Evolutionary conservation across 768 basidiomycete genomes (phyloP).

Genomic region (Leccinum truebloodii): DNA sequence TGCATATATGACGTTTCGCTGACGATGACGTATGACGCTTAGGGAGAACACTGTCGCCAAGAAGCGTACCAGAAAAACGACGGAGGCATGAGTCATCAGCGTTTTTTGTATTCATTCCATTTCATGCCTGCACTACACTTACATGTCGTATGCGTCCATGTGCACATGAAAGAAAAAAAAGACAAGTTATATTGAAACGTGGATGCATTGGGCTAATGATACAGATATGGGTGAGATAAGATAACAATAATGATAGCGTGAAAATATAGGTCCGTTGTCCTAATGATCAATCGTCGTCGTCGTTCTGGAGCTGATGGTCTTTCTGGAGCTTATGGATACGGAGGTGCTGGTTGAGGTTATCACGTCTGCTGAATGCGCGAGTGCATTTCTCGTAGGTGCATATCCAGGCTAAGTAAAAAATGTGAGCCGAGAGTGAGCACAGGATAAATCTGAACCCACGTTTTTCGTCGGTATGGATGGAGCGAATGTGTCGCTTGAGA

Average conservation of each 20-base stretch:
- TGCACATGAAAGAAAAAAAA: not conserved
- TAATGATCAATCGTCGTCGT: constrained; percentile 8
- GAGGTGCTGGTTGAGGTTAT: constrained; percentile 77
- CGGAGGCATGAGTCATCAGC: constrained; percentile 42
- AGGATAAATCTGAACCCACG: constrained; percentile 50
- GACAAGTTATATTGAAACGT: not conserved
- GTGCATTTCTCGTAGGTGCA: constrained; percentile 64
- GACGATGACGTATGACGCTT: not conserved
- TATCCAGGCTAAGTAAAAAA: constrained; percentile 25
- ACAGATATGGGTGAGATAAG: not conserved
- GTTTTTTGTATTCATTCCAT: not conserved
- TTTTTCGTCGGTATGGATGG: constrained; percentile 83
- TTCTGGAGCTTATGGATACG: constrained; percentile 50
- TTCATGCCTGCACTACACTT: not conserved
- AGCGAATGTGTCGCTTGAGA: constrained; percentile 76
- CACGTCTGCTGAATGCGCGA: constrained; percentile 70
- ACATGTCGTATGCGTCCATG: constrained; percentile 11
- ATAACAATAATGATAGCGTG: constrained; percentile 22
- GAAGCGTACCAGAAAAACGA: constrained; percentile 68
- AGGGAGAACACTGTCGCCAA: constrained; percentile 92
- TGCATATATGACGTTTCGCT: not conserved
- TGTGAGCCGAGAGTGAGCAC: not conserved
- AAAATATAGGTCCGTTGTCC: constrained; percentile 1
- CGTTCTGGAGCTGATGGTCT: constrained; percentile 38
- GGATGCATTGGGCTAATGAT: not conserved